Evolutionary conservation across 179 eudicot species (phyloP), one percentile per base, ranked within the genome.

Genomic region (Patellifolia procumbens): DNA sequence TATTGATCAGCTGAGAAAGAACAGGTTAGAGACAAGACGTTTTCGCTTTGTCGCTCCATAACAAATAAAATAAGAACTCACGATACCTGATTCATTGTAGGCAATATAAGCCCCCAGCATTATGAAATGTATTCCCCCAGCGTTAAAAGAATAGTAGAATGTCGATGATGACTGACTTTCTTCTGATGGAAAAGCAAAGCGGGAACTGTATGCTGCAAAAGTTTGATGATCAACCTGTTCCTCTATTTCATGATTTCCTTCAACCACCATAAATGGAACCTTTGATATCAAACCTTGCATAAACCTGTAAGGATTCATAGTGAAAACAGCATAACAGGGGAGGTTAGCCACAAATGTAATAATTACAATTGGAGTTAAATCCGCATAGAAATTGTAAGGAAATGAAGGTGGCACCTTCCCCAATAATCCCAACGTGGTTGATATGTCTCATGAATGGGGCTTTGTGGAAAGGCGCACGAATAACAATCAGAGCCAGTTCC

Each of bases 361-460:
- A n/a, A 52, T 13, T 42, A 35, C 46, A 9, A 16, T 5, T 37
- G 31, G 53, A 59, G 16, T 28, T 2, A 0, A n/a, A 31, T 45
- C 63, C 45, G 31, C 29, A 59, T 31, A 32, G 34, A 2, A 16
- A 37, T 7, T 11, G 3, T 3, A 64, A 61, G 13, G 46, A 65
- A 11, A 60, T 17, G 24, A 59, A 3, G 28, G 45, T 46, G 24
- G 76, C 24, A 91, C 97, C 98, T 90, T 88, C 96, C 99, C 99
- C 99, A 95, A 65, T 88, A 95, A 86, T 95, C 99, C 98, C 99
- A 93, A 6, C 99, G 95, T 52, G 93, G 99, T 81, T 95, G 98
- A 82, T 95, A 93, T 1, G 98, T 95, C 83, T 95, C 99, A 45
- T 95, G 98, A 68, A 95, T 93, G 15, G 99, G 98, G 74, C 91